These are phyloP conservation scores for Sarcodon aspratus DNA, from an alignment of 768 basidiomycete genomes.

Conservation along the genomic window DNA sequence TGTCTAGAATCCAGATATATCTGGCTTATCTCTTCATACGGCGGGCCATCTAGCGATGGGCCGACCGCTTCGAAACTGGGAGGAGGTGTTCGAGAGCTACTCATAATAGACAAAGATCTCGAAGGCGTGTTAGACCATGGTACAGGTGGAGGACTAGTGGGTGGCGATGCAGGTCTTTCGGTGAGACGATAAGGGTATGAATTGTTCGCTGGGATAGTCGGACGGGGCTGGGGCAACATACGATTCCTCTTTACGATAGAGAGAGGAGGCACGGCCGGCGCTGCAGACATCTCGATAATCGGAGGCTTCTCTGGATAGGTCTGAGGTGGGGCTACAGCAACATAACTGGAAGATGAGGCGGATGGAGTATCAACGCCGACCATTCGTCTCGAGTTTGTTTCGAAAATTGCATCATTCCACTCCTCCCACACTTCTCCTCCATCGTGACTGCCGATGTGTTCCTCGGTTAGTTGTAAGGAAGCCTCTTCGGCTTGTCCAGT, in stretches of 20 bases:
- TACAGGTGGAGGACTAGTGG: constrained; percentile 1
- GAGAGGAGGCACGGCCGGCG: constrained; percentile 19
- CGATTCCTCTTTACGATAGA: constrained; percentile 22
- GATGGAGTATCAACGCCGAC: background rate
- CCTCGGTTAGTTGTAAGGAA: constrained; percentile 23
- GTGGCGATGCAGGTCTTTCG: background rate
- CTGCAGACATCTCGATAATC: background rate
- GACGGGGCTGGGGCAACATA: background rate
- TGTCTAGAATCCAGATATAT: constrained; percentile 12
- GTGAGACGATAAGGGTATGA: background rate
- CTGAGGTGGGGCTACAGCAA: background rate
- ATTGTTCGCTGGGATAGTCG: background rate
- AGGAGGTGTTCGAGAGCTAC: constrained; percentile 15
- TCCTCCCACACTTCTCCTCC: constrained; percentile 37
- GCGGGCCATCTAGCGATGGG: constrained; percentile 25
- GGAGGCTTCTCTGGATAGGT: background rate
- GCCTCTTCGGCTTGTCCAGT: constrained; percentile 27
- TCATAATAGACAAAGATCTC: constrained; percentile 1
- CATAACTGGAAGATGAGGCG: background rate
- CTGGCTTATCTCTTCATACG: constrained; percentile 19
- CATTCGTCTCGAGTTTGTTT: constrained; percentile 7
- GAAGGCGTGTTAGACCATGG: background rate
- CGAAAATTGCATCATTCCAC: constrained; percentile 33
- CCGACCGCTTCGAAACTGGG: constrained; percentile 28
- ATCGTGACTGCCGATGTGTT: constrained; percentile 3